Base-by-base conservation (phyloP, 805 yeast species). In the Monosporozyma solicola region DNA sequence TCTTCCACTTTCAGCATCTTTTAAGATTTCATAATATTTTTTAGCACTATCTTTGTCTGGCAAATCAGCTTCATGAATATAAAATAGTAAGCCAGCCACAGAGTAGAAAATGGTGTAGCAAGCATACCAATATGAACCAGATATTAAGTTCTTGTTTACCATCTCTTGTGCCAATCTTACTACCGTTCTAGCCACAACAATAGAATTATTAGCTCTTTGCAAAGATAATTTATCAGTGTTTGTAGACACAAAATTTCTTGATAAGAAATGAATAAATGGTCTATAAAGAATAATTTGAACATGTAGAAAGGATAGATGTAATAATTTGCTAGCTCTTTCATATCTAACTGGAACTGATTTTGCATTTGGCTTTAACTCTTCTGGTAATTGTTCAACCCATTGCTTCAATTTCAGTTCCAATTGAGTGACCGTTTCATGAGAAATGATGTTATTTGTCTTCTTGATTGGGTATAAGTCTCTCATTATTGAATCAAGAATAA, bases 81-180 rank as follows among this genome's bases (percentile, higher is more conserved):
- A 90, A 64, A 85, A 90, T 6, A 88, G 82, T 60, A 90, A 74
- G 59, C 96, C 88, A 0, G 96, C 95, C 50, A 90, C 91, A 1
- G 95, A 83, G 66, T 87, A 90, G 66, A 90, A 90, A n/a, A 90
- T 85, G 0, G 96, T 89, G 67, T 90, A 90, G 66, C 86, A 83
- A n/a, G 94, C 84, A 63, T 88, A 90, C 96, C 97, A 89, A 66
- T 90, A 91, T 0, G 95, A 87, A 1, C 96, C 96, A 58, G 87
- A 81, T 54, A 90, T 72, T 60, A 87, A 73, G 55, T 85, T 79
- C 54, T 82, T 80, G 56, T 80, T 77, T 53, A 86, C 80, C 87
- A 90, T 81, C 57, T 85, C 89, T 60, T 86, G 82, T 0, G 96
- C 91, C 54, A 89, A 67, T 60, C 83, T 79, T 15, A 90, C 87